phyloP scores from a whole-genome alignment of 2,329 filamentous ascomycete genomes.

The Fusarium tricinctum region DNA sequence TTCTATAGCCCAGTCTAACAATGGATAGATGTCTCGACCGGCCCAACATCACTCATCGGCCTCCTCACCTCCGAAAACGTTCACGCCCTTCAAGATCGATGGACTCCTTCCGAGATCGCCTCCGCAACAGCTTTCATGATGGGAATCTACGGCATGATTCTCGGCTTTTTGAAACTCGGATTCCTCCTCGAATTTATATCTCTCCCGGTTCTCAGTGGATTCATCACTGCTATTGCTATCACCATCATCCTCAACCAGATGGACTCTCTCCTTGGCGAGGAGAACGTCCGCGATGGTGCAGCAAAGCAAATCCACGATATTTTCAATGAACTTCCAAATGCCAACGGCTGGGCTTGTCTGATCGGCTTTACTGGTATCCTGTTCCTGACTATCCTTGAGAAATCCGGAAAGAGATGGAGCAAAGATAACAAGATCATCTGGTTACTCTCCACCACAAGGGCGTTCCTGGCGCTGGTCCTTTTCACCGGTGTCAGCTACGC shows the following conservation, averaged over 20 bases:
- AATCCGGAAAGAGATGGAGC: constrained; percentile 71
- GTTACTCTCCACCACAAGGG: constrained; percentile 71
- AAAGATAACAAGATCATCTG: constrained; percentile 70
- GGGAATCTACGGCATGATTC: constrained; percentile 69
- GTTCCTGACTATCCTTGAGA: constrained; percentile 69
- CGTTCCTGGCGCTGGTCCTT: constrained; percentile 71
- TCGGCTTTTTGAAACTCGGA: constrained; percentile 73
- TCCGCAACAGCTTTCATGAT: constrained; percentile 74
- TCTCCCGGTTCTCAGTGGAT: constrained; percentile 73
- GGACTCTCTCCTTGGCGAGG: constrained; percentile 70
- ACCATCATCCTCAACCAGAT: constrained; percentile 77
- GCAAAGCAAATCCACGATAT: constrained; percentile 72
- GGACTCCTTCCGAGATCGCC: constrained; percentile 68
- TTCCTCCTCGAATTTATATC: constrained; percentile 77
- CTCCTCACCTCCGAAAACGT: constrained; percentile 74
- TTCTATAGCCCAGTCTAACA: neutral
- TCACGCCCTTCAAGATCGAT: constrained; percentile 64
- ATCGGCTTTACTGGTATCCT: constrained; percentile 71
- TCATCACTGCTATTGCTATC: constrained; percentile 75
- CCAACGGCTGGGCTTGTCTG: constrained; percentile 70
- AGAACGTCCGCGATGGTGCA: constrained; percentile 63
- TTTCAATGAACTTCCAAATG: constrained; percentile 68
- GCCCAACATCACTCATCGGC: constrained; percentile 75
- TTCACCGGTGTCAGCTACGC: constrained; percentile 75
- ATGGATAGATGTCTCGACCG: constrained; percentile 68